Percentiles rank a stretch among this genome's conserved stretches.
These are phyloP conservation scores for Fusarium sp. DNA, from an alignment of 2,329 filamentous ascomycete species.

Conservation along the genomic window DNA sequence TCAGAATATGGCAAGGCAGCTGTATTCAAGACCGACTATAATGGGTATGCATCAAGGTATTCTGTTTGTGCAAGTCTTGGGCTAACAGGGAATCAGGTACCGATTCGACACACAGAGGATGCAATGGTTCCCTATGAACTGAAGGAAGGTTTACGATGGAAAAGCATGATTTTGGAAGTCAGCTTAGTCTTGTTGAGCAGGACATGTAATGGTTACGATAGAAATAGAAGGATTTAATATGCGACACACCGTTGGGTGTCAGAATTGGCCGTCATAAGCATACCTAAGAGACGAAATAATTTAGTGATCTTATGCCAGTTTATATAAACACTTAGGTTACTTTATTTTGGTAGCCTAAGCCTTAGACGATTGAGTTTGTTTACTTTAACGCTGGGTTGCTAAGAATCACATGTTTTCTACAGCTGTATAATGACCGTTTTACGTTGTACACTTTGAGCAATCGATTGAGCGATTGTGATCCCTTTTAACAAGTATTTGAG, in stretches of 20 bases:
- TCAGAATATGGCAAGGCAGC: constrained; percentile 67
- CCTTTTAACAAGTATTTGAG: neutral
- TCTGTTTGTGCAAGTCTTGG: neutral
- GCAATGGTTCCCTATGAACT: constrained; percentile 46
- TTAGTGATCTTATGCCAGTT: too few species aligned
- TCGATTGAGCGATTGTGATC: neutral
- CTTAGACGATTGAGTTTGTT: neutral
- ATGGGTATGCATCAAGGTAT: constrained; percentile 57
- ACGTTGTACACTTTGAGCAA: neutral
- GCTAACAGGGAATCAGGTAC: constrained; percentile 50
- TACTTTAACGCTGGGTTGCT: neutral
- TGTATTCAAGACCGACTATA: constrained; percentile 61
- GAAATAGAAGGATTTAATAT: constrained; percentile 15
- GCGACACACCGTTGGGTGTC: neutral
- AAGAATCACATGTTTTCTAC: neutral
- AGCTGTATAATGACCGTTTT: neutral
- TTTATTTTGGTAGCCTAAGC: too few species aligned
- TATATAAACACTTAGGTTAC: too few species aligned
- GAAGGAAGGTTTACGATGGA: neutral
- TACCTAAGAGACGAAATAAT: too few species aligned
- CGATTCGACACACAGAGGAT: constrained; percentile 54
- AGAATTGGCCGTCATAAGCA: too few species aligned
- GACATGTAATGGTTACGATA: neutral
- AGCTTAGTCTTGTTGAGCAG: neutral
- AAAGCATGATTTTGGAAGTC: neutral